These are phyloP conservation scores for Silene vulgaris DNA, from an alignment of 179 eudicot genomes.

Conservation along the genomic window DNA sequence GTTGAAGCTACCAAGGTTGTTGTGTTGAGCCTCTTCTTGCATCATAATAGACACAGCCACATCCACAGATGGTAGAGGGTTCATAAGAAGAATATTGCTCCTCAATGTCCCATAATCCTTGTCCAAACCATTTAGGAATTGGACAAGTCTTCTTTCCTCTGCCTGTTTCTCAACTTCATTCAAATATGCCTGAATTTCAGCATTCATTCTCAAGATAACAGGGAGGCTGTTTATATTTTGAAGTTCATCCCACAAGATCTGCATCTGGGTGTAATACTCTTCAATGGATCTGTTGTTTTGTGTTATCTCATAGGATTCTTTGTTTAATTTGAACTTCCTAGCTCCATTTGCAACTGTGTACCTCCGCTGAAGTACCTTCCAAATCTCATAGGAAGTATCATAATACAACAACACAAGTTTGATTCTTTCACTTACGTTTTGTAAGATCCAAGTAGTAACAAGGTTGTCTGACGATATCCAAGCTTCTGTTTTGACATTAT, in stretches of 20 bases:
- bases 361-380: not conserved
- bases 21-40: not conserved
- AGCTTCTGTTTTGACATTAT: not conserved
- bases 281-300: not conserved
- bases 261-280: not conserved
- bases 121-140: too few species aligned
- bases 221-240: not conserved
- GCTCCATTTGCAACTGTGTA: not conserved
- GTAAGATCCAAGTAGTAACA: not conserved
- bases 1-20: not conserved
- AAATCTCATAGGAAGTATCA: not conserved
- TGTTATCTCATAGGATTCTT: not conserved
- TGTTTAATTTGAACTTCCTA: not conserved
- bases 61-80: not conserved
- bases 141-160: not conserved
- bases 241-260: not conserved
- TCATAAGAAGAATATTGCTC: not conserved
- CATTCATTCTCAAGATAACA: not conserved
- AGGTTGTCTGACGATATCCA: not conserved
- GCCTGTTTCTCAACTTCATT: not conserved
- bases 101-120: too few species aligned
- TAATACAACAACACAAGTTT: not conserved
- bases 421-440: not conserved
- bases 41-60: not conserved
- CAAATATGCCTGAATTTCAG: not conserved